phyloP scores from a whole-genome alignment of 345 rosid species.

The Syzygium jambos region DNA sequence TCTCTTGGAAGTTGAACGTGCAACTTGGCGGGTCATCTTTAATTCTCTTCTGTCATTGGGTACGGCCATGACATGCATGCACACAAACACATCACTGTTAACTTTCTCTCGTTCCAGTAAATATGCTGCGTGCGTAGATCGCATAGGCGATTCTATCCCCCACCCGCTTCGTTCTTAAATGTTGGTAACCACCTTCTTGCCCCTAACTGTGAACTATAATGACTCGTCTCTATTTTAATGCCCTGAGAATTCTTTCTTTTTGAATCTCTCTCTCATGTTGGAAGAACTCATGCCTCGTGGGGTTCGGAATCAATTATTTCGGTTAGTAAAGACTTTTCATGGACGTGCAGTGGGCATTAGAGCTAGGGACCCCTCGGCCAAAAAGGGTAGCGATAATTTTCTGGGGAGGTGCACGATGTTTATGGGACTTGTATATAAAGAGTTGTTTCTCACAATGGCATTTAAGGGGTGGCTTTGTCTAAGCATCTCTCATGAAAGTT shows the following conservation, averaged over 20 bases:
- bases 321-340: neutral
- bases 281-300: neutral
- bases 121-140: neutral
- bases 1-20: neutral
- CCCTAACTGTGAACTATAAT: conserved; percentile 25
- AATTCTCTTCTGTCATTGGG: neutral
- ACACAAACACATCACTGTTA: neutral
- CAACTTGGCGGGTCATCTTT: neutral
- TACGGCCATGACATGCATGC: neutral
- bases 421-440: neutral
- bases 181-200: conserved; percentile 9
- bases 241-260: neutral
- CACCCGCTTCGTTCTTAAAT: conserved; percentile 19
- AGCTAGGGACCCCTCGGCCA: neutral
- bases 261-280: neutral
- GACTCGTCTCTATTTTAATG: conserved; percentile 1
- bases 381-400: neutral
- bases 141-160: conserved; percentile 3
- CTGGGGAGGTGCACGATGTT: neutral
- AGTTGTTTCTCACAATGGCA: neutral
- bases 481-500: neutral
- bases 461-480: neutral
- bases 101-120: neutral
- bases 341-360: neutral
- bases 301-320: neutral